Evolutionary conservation across 2,329 filamentous ascomycete species (phyloP).

Genomic region (Trichoderma simmonsii): DNA sequence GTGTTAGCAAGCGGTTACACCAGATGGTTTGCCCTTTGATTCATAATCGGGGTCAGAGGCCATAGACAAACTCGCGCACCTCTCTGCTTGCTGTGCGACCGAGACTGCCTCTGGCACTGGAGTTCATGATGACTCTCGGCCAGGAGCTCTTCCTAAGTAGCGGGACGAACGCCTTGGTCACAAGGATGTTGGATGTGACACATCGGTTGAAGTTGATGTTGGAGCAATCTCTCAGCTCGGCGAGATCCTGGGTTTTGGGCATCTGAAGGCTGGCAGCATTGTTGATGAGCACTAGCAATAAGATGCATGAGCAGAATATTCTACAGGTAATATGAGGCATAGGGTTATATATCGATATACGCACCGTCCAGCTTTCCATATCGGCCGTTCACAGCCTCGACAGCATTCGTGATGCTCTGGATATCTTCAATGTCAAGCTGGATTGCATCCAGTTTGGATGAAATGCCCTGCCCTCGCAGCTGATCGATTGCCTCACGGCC

Average conservation of each 20-base stretch:
- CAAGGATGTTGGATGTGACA: slow-evolving; percentile 20
- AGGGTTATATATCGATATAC: background rate
- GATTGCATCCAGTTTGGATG: slow-evolving; percentile 12
- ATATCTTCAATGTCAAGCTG: slow-evolving; percentile 23
- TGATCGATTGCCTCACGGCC: slow-evolving; percentile 7
- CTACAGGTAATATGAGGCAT: background rate
- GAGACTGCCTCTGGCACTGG: slow-evolving; percentile 22
- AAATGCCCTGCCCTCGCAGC: background rate
- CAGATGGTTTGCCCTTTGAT: background rate
- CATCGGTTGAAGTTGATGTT: slow-evolving; percentile 22
- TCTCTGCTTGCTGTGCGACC: slow-evolving; percentile 20
- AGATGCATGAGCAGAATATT: background rate
- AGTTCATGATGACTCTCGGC: slow-evolving; percentile 23
- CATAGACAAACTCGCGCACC: background rate
- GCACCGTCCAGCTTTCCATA: slow-evolving; percentile 23
- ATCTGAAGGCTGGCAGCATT: slow-evolving; percentile 17
- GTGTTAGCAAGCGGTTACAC: background rate
- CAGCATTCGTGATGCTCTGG: slow-evolving; percentile 18
- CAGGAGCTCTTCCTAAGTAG: slow-evolving; percentile 15
- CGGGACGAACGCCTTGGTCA: slow-evolving; percentile 18
- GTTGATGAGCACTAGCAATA: slow-evolving; percentile 7
- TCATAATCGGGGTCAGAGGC: background rate
- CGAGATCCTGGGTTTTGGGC: background rate
- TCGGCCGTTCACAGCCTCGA: slow-evolving; percentile 14
- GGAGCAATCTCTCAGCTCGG: slow-evolving; percentile 11